Evolutionary conservation across 306 rosid species (phyloP).

Genomic region (Ziziphus jujuba): DNA sequence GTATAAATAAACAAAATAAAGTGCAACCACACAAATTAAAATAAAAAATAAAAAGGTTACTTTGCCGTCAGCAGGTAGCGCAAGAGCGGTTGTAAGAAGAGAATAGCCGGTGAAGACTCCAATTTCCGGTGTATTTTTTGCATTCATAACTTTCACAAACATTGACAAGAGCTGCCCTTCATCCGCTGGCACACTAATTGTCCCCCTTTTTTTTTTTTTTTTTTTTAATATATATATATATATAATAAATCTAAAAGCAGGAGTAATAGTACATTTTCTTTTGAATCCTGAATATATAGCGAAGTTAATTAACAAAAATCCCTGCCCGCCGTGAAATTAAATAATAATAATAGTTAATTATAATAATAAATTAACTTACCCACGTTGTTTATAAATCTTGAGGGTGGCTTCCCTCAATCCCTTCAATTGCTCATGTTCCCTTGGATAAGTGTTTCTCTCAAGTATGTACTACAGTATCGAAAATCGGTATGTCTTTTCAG

Average conservation of each 20-base stretch:
- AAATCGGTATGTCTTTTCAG: too few relatives aligned
- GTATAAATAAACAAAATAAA: too few relatives aligned
- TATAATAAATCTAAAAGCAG: not conserved
- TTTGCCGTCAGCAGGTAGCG: constrained; percentile 49
- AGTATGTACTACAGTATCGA: constrained; percentile 36
- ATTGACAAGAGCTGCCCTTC: constrained; percentile 53
- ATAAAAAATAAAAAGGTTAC: constrained; percentile 7
- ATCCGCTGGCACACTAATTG: constrained; percentile 48
- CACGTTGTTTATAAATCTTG: constrained; percentile 26
- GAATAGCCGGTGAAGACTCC: constrained; percentile 74
- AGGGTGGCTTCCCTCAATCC: constrained; percentile 45
- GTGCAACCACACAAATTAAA: not conserved
- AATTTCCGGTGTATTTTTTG: constrained; percentile 55
- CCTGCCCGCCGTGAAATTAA: too few relatives aligned
- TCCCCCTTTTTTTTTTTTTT: too few relatives aligned
- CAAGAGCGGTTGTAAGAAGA: constrained; percentile 63
- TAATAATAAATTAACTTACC: constrained; percentile 1
- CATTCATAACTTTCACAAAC: constrained; percentile 53
- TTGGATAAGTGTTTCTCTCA: constrained; percentile 44
- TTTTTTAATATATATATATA: not conserved
- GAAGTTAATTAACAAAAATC: too few relatives aligned
- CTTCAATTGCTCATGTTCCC: constrained; percentile 54
- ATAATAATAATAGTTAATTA: too few relatives aligned
- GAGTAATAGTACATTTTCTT: too few relatives aligned
- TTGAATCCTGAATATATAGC: too few relatives aligned